Evolutionary conservation across 1,284 basidiomycete genomes (phyloP).

Genomic region (Testicularia cyperi): DNA sequence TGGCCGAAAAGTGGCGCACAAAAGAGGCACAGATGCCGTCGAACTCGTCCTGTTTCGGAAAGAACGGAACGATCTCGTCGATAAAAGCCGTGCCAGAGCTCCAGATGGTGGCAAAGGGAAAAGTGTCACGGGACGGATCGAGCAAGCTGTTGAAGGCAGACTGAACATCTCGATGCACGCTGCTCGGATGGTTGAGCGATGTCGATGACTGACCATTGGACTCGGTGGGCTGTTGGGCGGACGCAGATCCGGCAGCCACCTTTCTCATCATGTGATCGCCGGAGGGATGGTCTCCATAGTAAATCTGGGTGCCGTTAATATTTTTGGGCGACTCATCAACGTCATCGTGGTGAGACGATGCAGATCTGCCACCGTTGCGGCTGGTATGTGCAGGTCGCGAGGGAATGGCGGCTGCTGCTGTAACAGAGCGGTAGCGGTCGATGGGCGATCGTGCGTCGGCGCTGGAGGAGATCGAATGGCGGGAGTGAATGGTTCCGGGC

Average conservation of each 20-base stretch:
- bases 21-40: constrained; percentile 28
- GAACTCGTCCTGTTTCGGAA: constrained; percentile 24
- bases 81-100: constrained; percentile 29
- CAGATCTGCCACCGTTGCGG: background rate
- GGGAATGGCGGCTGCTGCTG: background rate
- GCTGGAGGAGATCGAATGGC: background rate
- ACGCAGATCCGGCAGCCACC: constrained; percentile 3
- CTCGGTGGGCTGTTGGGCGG: background rate
- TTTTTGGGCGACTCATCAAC: constrained; percentile 13
- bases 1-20: constrained; percentile 20
- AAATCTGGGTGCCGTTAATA: constrained; percentile 29
- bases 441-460: background rate
- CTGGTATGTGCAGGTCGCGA: background rate
- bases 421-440: background rate
- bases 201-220: no score
- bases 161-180: constrained; percentile 19
- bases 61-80: constrained; percentile 33
- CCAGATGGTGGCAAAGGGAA: constrained; percentile 39
- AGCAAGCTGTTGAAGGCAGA: constrained; percentile 32
- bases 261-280: constrained; percentile 12
- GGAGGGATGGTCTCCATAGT: constrained; percentile 17
- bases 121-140: constrained; percentile 26
- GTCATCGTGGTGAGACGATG: constrained; percentile 2
- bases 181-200: background rate
- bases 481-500: background rate